These are phyloP conservation scores for Xylaria grammica DNA, from an alignment of 495 filamentous ascomycete species.

Conservation along the genomic window DNA sequence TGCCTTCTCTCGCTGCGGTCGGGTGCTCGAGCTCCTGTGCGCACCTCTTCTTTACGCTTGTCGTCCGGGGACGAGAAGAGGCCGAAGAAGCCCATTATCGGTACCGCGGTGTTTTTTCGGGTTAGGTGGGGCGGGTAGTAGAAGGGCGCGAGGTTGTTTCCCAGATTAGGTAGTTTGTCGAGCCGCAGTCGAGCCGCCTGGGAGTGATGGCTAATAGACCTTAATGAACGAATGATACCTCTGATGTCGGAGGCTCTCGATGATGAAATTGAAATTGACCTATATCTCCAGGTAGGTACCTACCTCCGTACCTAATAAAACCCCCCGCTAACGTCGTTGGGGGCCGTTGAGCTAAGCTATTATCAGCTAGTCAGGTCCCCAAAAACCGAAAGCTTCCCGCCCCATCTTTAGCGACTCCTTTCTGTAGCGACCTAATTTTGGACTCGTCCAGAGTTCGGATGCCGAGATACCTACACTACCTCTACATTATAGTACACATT, in stretches of 20 bases:
- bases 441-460: no score
- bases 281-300: no score
- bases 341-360: not conserved
- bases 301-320: no score
- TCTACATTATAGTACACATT: no score
- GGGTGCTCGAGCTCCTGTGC: conserved; percentile 71
- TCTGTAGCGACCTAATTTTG: not conserved
- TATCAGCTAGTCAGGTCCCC: not conserved
- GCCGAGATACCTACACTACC: no score
- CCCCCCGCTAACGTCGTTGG: no score
- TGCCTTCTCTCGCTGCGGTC: conserved; percentile 73
- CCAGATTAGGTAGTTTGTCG: no score
- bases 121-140: no score
- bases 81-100: conserved; percentile 52
- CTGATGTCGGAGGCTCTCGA: not conserved
- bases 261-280: conserved; percentile 15
- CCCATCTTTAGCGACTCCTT: conserved; percentile 15
- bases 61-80: conserved; percentile 49
- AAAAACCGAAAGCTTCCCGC: not conserved
- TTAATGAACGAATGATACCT: not conserved
- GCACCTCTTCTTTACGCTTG: conserved; percentile 57
- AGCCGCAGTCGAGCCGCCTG: not conserved
- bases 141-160: no score
- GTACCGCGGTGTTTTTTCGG: not conserved
- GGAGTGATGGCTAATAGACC: not conserved